Conservation (phyloP, 495 filamentous ascomycete genomes). For the Annulohypoxylon bovei region DNA sequence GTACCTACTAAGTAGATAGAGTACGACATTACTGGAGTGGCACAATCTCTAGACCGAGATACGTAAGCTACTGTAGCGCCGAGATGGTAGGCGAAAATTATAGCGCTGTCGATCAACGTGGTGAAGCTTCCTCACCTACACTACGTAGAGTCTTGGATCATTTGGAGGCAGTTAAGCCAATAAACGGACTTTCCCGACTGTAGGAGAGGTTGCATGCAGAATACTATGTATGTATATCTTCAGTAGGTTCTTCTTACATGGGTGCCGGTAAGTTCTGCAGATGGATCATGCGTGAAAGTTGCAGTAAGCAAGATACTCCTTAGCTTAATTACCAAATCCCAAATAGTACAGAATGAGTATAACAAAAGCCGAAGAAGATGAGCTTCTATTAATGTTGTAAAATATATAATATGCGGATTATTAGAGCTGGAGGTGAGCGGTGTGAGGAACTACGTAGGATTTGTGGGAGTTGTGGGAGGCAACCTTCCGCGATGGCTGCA, state of each 20-base stretch:
- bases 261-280: conserved; percentile 10
- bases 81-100: conserved; percentile 14
- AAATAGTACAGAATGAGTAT: neutral
- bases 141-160: neutral
- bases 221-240: neutral
- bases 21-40: neutral
- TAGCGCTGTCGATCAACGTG: conserved; percentile 34
- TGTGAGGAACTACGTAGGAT: conserved; percentile 14
- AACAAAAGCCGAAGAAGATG: neutral
- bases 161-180: conserved; percentile 11
- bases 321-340: neutral
- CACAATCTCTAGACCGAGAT: conserved; percentile 16
- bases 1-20: neutral
- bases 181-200: conserved; percentile 5
- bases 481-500: conserved; percentile 12
- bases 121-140: conserved; percentile 21
- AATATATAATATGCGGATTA: conserved; percentile 13
- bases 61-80: conserved; percentile 6
- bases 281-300: conserved; percentile 29
- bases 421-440: conserved; percentile 30
- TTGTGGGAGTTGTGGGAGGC: neutral
- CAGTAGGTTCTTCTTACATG: conserved; percentile 11
- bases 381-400: conserved; percentile 25
- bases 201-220: conserved; percentile 11
- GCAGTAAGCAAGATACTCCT: conserved; percentile 18